Base-by-base conservation (phyloP, 768 basidiomycete genomes). In the Mycena pura region DNA sequence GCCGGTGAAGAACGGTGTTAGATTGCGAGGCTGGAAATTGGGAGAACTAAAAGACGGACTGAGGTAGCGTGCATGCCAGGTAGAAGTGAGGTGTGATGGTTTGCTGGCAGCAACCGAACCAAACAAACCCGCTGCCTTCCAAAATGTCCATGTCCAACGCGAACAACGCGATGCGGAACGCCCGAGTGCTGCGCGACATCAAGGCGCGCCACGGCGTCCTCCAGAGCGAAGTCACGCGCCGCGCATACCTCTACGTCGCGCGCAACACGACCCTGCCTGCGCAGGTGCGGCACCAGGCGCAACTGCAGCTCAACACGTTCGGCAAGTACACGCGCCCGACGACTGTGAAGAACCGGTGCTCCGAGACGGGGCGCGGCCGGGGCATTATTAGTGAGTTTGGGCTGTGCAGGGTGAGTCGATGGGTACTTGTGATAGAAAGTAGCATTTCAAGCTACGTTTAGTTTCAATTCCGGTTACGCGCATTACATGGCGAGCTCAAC, bases 221-320 rank as follows among this genome's bases (percentile, higher is more conserved):
- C 59, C 84, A 84, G 43, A 88, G 89, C 72, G 96, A 99, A 73
- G 81, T 96, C 45, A 80, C 88, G 27, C 88, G 96, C 19, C 83
- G 93, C 43, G 96, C 96, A 0, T 96, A 96, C 75, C 87, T 98
- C 48, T 95, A 88, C 76, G 91, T 98, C 66, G 95, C 96, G 22
- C 86, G 96, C 60, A 98, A 99, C 77, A 88, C 92, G 72, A 86
- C 89, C 2, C 78, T 98, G n/a, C 89, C 95, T 15, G 82, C 93
- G 3, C 89, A 92, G 71, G 85, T 98, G 45, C 91, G 96, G 56
- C 92, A 95, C 73, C 92, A 95, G 66, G 96, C 96, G 15, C 95
- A 97, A 74, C 78, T 99, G 62, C 95, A 97, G 70, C 81, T 97
- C 48, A 96, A 96, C 76, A 87, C 89, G 6, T 93, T 97, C 68